Conservation (phyloP, 2,329 filamentous ascomycete genomes). For the Aspergillus chevalieri region DNA sequence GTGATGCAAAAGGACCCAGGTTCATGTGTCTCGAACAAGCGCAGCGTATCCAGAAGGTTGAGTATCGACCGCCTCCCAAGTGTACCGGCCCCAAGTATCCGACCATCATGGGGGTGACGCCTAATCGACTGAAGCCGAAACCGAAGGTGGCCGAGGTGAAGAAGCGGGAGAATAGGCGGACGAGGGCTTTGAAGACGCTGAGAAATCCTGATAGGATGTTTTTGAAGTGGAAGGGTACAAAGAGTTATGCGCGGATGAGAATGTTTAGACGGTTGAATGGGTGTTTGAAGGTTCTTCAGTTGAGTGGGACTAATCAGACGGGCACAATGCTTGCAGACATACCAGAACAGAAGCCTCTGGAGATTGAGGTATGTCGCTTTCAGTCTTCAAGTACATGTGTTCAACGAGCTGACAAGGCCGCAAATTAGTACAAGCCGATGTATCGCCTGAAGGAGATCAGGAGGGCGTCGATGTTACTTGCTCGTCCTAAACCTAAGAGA, state of each 20-base stretch:
- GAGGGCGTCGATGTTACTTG: conserved; percentile 3
- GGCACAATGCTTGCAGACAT: background rate
- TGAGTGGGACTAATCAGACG: no score
- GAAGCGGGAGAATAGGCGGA: background rate
- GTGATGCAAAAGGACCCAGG: background rate
- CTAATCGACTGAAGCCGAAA: background rate
- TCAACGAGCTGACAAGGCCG: background rate
- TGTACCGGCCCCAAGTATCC: conserved; percentile 1
- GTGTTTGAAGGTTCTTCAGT: conserved; percentile 1
- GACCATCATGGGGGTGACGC: conserved; percentile 1
- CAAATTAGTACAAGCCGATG: conserved; percentile 2
- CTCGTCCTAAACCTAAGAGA: background rate
- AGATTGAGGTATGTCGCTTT: conserved; percentile 1
- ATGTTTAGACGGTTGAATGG: background rate
- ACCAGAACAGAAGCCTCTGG: conserved; percentile 1
- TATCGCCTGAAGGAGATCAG: conserved; percentile 6
- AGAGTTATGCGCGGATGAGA: background rate
- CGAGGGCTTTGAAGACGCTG: background rate
- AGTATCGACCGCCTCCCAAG: background rate
- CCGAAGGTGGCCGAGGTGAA: background rate
- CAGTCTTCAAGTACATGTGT: background rate
- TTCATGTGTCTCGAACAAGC: conserved; percentile 3
- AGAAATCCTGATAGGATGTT: background rate
- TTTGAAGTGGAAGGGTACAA: background rate
- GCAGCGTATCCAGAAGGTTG: conserved; percentile 1